Percentiles rank a stretch among this genome's conserved stretches.
Conservation (phyloP, 176 grass and related monocot species). For the Elymus sibiricus region DNA sequence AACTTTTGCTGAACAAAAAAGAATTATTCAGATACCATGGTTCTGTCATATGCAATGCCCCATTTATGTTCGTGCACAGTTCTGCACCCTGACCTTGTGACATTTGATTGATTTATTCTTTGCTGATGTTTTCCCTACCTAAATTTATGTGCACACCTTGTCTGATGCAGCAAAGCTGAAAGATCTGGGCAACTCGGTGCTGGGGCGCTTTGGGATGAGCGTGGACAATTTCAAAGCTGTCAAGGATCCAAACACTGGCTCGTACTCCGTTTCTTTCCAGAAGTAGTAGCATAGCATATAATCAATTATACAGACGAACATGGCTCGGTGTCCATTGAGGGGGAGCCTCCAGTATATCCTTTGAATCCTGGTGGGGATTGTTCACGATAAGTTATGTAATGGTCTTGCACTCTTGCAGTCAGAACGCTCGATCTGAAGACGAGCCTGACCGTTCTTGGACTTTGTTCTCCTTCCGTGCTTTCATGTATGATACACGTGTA, state of each 20-base stretch:
- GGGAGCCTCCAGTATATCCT: neutral
- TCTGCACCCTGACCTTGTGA: neutral
- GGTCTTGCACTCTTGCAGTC: neutral
- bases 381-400: neutral
- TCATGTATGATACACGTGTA: neutral
- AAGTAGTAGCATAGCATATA: slow-evolving; percentile 29
- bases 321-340: neutral
- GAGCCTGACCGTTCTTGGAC: neutral
- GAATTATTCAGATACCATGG: neutral
- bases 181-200: slow-evolving; percentile 77
- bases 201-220: slow-evolving; percentile 74
- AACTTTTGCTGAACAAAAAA: neutral
- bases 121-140: neutral
- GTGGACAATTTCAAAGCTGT: slow-evolving; percentile 79
- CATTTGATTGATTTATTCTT: neutral
- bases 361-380: neutral
- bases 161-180: slow-evolving; percentile 64
- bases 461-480: neutral
- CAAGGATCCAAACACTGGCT: slow-evolving; percentile 77
- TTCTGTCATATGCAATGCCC: neutral
- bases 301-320: neutral
- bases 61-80: neutral
- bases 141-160: neutral
- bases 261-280: slow-evolving; percentile 72
- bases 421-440: neutral